These are phyloP conservation scores for Brassica juncea DNA, from an alignment of 345 rosid species.

Conservation along the genomic window DNA sequence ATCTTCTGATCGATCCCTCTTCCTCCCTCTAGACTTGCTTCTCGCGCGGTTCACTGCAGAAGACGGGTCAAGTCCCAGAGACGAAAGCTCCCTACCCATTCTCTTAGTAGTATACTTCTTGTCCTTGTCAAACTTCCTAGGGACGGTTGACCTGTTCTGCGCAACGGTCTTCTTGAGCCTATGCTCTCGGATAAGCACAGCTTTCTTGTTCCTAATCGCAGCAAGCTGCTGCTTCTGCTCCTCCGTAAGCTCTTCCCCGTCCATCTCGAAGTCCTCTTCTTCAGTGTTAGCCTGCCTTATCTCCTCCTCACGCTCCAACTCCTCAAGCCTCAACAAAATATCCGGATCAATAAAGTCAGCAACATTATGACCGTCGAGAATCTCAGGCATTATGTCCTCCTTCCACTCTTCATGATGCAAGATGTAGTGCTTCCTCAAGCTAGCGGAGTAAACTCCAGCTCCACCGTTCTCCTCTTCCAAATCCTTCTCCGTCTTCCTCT, in stretches of 20 bases:
- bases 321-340: not conserved
- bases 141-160: not conserved
- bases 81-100: not conserved
- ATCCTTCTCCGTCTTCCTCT: not conserved
- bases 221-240: slow-evolving; percentile 1
- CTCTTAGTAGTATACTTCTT: not conserved
- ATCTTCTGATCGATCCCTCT: slow-evolving; percentile 3
- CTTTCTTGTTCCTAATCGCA: not conserved
- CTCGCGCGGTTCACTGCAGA: not conserved
- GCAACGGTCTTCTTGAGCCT: slow-evolving; percentile 1
- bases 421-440: not conserved
- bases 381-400: not conserved
- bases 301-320: not conserved
- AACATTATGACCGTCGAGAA: not conserved
- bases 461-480: not conserved
- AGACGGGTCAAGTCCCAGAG: not conserved
- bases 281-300: not conserved
- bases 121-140: not conserved
- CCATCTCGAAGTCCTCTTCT: not conserved
- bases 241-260: not conserved
- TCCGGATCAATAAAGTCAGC: not conserved
- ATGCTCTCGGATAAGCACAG: not conserved
- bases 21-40: not conserved
- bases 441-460: not conserved
- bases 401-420: not conserved